Evolutionary conservation across 192 early-diverging fungal genomes (phyloP), one percentile per base, ranked within the genome.

Genomic region (Linnemannia hyalina): DNA sequence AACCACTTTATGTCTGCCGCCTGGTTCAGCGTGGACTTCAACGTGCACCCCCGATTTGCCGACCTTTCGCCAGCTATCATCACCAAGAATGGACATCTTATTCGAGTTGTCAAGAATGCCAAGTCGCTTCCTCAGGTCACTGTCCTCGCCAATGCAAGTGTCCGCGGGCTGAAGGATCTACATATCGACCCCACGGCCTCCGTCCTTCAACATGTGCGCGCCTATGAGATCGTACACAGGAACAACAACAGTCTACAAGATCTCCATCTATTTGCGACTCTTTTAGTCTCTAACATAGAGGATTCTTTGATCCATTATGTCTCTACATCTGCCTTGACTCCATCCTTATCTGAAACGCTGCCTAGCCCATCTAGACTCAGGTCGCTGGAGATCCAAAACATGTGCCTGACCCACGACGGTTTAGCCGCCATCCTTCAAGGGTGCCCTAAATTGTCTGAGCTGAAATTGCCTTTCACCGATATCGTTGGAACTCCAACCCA

Each of bases 11-110:
- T 65, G 1, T 65, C 60, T 10, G 60, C 29, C 18, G 32, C 70
- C 5, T 77, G 76, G 76, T 68, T 69, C 65, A 70, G 32, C 0
- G 36, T 77, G 32, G 65, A 77, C 65, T 69, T 77, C 16, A 29
- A 68, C 4, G 13, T 36, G 4, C 76, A 77, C 8, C 70, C 18
- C 5, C 4, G 18, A 40, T 71, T 71, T 20, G 26, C 16, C 16
- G 35, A 23, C 7, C 11, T 65, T 8, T 11, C 57, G 4, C 36
- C 32, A 0, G 32, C 16, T 3, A 22, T 76, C 23, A 26, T 42
- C 60, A 0, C 68, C 9, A 70, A 40, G 44, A 18, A 78, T 70
- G 46, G 20, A 54, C 46, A 52, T 15, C 68, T 6, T n/a, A 71
- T 71, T 16, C 23, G 9, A 18, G 13, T 44, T 22, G 22, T 42